phyloP scores from a whole-genome alignment of 192 early-diverging fungal genomes.

The Rhizophagus prolifer region DNA sequence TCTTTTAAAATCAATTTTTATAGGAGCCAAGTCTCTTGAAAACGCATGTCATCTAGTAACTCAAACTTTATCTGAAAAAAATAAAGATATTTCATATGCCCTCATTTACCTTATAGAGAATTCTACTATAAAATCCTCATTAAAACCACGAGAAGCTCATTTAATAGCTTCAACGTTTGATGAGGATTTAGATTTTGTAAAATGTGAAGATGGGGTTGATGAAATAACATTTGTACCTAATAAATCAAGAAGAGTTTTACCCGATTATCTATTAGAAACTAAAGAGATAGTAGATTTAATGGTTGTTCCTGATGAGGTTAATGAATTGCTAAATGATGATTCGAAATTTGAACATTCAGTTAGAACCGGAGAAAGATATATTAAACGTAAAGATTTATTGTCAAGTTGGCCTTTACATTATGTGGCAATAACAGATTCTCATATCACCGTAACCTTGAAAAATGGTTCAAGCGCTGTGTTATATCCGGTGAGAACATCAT shows the following conservation, averaged over 20 bases:
- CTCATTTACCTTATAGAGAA: constrained; percentile 22
- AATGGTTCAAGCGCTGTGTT: not conserved
- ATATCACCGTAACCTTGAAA: not conserved
- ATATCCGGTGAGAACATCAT: not conserved
- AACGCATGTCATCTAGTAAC: not conserved
- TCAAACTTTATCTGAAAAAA: not conserved
- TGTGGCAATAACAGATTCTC: not conserved
- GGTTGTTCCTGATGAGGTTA: not conserved
- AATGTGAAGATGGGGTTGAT: constrained; percentile 9
- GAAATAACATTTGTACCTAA: not conserved
- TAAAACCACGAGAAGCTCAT: not conserved
- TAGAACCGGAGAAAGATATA: not conserved
- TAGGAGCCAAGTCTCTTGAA: constrained; percentile 5
- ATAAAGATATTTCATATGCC: constrained; percentile 19
- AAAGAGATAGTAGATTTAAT: constrained; percentile 5
- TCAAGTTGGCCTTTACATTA: constrained; percentile 11
- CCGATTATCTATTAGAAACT: constrained; percentile 9
- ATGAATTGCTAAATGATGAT: not conserved
- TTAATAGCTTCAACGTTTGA: constrained; percentile 20
- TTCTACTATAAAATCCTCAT: not conserved
- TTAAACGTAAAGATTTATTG: not conserved
- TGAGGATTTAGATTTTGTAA: not conserved
- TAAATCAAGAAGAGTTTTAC: constrained; percentile 1
- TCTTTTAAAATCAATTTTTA: not conserved
- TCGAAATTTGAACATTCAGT: not conserved